Percentiles rank a stretch among this genome's conserved stretches.
Conservation (phyloP, 1,284 basidiomycete genomes). For the Schizophyllum commune region DNA sequence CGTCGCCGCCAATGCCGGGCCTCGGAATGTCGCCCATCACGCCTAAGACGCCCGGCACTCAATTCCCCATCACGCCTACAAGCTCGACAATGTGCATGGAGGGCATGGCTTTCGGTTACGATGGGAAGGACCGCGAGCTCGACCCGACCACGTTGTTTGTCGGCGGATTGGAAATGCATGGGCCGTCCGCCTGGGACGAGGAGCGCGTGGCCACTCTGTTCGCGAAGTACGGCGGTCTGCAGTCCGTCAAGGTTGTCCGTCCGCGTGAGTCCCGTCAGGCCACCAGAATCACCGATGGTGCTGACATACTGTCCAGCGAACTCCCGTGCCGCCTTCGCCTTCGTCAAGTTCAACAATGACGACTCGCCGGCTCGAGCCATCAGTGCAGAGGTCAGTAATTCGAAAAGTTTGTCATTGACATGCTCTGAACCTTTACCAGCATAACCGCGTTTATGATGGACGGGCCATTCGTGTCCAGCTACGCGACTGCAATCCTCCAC, state of each 20-base stretch:
- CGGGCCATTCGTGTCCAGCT: constrained; percentile 66
- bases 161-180: constrained; percentile 61
- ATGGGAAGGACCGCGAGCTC: constrained; percentile 28
- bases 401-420: background rate
- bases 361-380: constrained; percentile 56
- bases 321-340: constrained; percentile 63
- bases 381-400: constrained; percentile 42
- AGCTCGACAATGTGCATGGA: constrained; percentile 25
- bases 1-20: constrained; percentile 32
- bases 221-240: constrained; percentile 52
- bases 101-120: constrained; percentile 19
- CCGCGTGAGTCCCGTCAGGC: constrained; percentile 39
- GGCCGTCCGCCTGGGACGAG: constrained; percentile 60
- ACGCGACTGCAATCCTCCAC: constrained; percentile 46
- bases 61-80: constrained; percentile 39
- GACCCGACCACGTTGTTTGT: constrained; percentile 69
- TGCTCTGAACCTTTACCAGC: constrained; percentile 30
- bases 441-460: constrained; percentile 59
- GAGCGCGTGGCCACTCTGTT: constrained; percentile 50
- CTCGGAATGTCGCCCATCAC: constrained; percentile 41
- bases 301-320: constrained; percentile 33
- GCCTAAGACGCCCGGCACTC: constrained; percentile 38
- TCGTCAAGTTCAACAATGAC: constrained; percentile 58
- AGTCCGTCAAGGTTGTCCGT: constrained; percentile 52
- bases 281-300: background rate